These are phyloP conservation scores for Litsea cubeba DNA, from an alignment of 164 flowering plant genomes.

Conservation along the genomic window DNA sequence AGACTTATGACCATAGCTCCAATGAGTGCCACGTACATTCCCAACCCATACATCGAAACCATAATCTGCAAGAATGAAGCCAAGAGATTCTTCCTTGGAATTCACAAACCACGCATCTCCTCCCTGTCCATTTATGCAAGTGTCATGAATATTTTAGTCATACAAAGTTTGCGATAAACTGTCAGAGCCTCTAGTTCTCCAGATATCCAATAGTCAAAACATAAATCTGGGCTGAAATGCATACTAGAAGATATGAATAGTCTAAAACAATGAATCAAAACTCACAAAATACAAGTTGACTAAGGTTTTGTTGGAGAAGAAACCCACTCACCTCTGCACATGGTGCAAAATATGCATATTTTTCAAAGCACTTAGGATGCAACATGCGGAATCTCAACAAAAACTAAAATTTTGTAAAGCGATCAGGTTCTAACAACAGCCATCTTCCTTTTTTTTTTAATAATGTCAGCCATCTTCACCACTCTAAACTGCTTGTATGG, in stretches of 20 bases:
- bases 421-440: too few species aligned
- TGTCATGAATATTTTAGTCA: neutral
- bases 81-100: constrained; percentile 69
- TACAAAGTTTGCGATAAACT: neutral
- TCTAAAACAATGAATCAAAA: neutral
- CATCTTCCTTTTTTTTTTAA: too few species aligned
- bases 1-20: constrained; percentile 84
- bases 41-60: constrained; percentile 99
- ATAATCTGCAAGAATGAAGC: constrained; percentile 82
- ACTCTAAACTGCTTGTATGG: too few species aligned
- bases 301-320: neutral
- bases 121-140: constrained; percentile 39
- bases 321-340: too few species aligned
- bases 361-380: too few species aligned
- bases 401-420: too few species aligned
- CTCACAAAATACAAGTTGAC: neutral
- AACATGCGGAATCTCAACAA: too few species aligned
- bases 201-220: too few species aligned
- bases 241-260: neutral
- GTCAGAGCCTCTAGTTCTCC: neutral
- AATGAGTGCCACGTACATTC: constrained; percentile 90
- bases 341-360: too few species aligned
- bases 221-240: neutral
- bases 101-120: constrained; percentile 96
- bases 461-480: too few species aligned